These are phyloP conservation scores for Dictyostelium firmibasis DNA, from an alignment of 78 protist species.

Conservation along the genomic window DNA sequence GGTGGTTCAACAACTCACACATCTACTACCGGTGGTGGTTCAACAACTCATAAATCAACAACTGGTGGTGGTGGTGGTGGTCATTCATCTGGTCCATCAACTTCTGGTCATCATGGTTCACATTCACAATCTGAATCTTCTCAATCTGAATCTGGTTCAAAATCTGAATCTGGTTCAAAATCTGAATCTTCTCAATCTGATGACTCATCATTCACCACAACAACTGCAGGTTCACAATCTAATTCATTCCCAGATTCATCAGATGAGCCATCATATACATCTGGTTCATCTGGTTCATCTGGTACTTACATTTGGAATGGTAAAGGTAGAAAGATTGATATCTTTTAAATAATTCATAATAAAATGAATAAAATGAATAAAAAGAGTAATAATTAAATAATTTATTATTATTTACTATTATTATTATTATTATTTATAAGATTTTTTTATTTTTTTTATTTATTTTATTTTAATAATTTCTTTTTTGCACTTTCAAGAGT, in stretches of 20 bases:
- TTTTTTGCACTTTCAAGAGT: slow-evolving; percentile 64
- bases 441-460: neutral
- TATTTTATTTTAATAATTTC: slow-evolving; percentile 34
- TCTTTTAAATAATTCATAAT: neutral
- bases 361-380: no score
- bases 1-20: neutral
- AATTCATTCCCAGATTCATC: slow-evolving; percentile 1
- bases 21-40: neutral
- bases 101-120: neutral
- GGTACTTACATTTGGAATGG: slow-evolving; percentile 3
- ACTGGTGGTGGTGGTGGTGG: slow-evolving; percentile 15
- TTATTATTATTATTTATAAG: no score
- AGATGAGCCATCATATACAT: neutral
- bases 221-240: neutral
- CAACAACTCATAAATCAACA: neutral
- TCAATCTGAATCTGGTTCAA: neutral
- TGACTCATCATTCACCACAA: neutral
- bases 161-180: neutral
- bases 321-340: neutral
- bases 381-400: no score
- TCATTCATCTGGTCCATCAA: neutral
- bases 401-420: no score
- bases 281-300: neutral
- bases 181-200: slow-evolving; percentile 1
- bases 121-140: neutral